phyloP scores from a whole-genome alignment of 164 flowering plant genomes.

The Echeveria elegans region DNA sequence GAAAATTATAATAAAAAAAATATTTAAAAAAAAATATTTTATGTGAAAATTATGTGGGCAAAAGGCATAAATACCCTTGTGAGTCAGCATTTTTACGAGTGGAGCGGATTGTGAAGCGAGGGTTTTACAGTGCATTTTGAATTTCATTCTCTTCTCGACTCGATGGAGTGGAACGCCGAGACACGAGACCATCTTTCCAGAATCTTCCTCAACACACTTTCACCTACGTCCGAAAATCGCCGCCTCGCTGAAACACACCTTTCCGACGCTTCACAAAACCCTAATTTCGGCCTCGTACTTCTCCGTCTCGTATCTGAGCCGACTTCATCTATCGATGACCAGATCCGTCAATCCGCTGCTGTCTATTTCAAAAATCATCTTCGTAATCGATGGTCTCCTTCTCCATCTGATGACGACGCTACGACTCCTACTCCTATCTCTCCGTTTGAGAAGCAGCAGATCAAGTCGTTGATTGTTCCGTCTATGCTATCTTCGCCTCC shows the following conservation, averaged over 20 bases:
- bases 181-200: slow-evolving; percentile 31
- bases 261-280: slow-evolving; percentile 45
- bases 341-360: slow-evolving; percentile 80
- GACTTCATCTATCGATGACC: slow-evolving; percentile 36
- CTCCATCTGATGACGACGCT: background rate
- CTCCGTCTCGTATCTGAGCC: slow-evolving; percentile 68
- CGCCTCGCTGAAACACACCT: slow-evolving; percentile 68
- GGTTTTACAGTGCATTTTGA: too few species aligned
- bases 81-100: too few species aligned
- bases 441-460: slow-evolving; percentile 64
- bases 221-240: slow-evolving; percentile 61
- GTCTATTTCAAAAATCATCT: slow-evolving; percentile 90
- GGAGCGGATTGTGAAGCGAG: too few species aligned
- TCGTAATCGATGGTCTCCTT: slow-evolving; percentile 53
- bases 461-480: slow-evolving; percentile 62
- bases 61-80: background rate
- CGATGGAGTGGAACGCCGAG: background rate
- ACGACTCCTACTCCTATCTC: slow-evolving; percentile 24
- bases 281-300: slow-evolving; percentile 67
- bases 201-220: slow-evolving; percentile 73
- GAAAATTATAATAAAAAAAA: too few species aligned
- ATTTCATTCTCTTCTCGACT: too few species aligned
- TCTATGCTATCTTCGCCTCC: slow-evolving; percentile 61
- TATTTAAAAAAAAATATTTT: too few species aligned
- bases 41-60: too few species aligned